These are phyloP conservation scores for Tolypocladium ovalisporum DNA, from an alignment of 2,329 filamentous ascomycete species.

Conservation along the genomic window DNA sequence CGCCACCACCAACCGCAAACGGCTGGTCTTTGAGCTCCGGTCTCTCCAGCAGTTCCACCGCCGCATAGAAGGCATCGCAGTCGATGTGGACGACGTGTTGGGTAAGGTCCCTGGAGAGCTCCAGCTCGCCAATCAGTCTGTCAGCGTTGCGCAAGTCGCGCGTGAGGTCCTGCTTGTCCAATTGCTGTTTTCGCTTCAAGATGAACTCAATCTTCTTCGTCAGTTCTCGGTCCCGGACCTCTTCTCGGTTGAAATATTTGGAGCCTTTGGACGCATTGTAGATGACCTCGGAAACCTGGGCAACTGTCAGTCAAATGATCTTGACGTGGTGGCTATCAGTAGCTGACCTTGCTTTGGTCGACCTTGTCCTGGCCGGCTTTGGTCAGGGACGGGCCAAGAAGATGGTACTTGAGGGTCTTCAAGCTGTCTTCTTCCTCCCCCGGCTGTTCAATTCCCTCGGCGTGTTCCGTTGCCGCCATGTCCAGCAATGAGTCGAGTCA, in stretches of 20 bases:
- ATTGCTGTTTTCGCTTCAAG: conserved; percentile 58
- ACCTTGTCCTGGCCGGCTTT: conserved; percentile 90
- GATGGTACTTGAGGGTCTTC: conserved; percentile 71
- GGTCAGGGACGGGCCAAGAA: conserved; percentile 81
- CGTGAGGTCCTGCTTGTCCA: conserved; percentile 67
- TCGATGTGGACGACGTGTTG: conserved; percentile 87
- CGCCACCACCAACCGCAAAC: conserved; percentile 73
- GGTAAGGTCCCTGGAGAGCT: conserved; percentile 66
- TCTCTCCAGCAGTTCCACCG: conserved; percentile 75
- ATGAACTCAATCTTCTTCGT: conserved; percentile 81
- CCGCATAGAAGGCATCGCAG: conserved; percentile 95
- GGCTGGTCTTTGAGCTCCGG: conserved; percentile 79
- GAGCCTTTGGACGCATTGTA: conserved; percentile 95
- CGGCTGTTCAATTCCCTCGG: neutral
- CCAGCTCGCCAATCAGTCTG: conserved; percentile 68
- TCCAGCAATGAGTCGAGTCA: neutral
- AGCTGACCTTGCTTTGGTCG: conserved; percentile 68
- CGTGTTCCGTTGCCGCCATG: neutral
- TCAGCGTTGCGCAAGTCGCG: conserved; percentile 68
- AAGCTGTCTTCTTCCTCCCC: conserved; percentile 21
- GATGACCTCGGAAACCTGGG: conserved; percentile 82
- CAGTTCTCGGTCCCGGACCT: conserved; percentile 67
- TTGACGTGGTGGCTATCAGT: neutral
- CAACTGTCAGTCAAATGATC: conserved; percentile 1
- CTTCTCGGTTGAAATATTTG: conserved; percentile 91